Base-by-base conservation (phyloP, 2,329 filamentous ascomycete genomes). In the Aspergillus tubingensis region DNA sequence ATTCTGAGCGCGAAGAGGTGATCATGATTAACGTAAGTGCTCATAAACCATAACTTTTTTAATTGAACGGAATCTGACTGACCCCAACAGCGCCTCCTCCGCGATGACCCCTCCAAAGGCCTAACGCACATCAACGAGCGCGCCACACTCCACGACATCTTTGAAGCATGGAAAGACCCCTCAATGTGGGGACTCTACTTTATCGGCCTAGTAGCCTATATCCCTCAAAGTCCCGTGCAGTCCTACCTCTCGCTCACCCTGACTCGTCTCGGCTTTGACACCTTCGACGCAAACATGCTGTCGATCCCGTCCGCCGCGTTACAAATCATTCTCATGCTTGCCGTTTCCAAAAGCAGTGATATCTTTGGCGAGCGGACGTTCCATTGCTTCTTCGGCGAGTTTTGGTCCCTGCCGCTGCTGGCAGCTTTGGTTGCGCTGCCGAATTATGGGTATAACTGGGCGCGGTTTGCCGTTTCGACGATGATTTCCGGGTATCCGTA, bases 241-340 rank as follows among this genome's bases (percentile, higher is more conserved):
- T 76, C 76, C 0, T 87, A 86, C 60, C 73, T 88, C 8, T 85
- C 85, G 0, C 77, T 87, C 10, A 85, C 82, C 0, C 77, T 88
- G 2, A 68, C 64, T 51, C 57, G 63, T 2, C 64, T 73, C 36
- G 71, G 70, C 10, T 74, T 72, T 59, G 64, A 66, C 6, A 70
- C 68, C 1, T 74, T 74, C 62, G 66, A 73, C 48, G 60, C 71
- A 2, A 74, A 73, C 59, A 70, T 74, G 70, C 66, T 74, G 2
- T 64, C 66, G 3, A 70, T 73, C 39, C 71, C 71, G 3, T 69
- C 65, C 4, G 68, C 68, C 2, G 68, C 57, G 2, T 69, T 85
- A 0, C 81, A 83, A 63, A 82, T 85, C 62, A 68, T 84, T 57
- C 80, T 80, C 32, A 84, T 85, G 78, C 70, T 85, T 32, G 67